Base-by-base conservation (phyloP, 495 filamentous ascomycete species). In the Hypoxylon cercidicola region DNA sequence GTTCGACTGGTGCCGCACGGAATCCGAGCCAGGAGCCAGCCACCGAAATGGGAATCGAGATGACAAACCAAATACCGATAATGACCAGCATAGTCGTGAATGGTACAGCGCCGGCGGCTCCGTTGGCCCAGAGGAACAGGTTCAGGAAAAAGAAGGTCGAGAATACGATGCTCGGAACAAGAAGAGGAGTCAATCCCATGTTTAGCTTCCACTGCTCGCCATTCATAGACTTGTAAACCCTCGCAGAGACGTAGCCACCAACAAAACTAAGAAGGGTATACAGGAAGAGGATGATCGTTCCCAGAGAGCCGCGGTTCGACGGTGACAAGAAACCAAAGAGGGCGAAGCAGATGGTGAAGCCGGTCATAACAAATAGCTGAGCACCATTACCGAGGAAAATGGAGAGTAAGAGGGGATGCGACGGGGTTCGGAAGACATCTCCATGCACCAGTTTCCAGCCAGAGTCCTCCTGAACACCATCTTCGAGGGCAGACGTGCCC, bases 371-470 rank as follows among this genome's bases (percentile, higher is more conserved):
- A 74, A 98, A 97, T 11, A 99, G 85, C 77, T 99, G 95, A 35
- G 92, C 90, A 20, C 95, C 95, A 72, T 95, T 98, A 32, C 95
- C 95, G 47, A 97, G 84, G 69, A 99, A 84, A 12, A 99, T 81
- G 72, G 92, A 91, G 18, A 99, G 84, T 6, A 97, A 79, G 41
- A 99, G 82, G 1, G 93, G 90, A 53, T 90, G 87, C 56, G 86
- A 84, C 4, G 95, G 95, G 10, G 91, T 87, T 40, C 95, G 87
- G 83, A 99, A 99, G 39, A 99, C 94, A 76, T 99, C 95, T 43
- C 95, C 95, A 69, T 99, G 95, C 0, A 99, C 93, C 43, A 99
- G 80, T 78, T 99, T 99, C 95, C 95, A 99, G 35, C 95, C 95
- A 4, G 93, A 97, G 75, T 99, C 95, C 74, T 99, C 95, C 72